Evolutionary conservation across 2,329 filamentous ascomycete genomes (phyloP).

Genomic region (Dactylellina leptospora): DNA sequence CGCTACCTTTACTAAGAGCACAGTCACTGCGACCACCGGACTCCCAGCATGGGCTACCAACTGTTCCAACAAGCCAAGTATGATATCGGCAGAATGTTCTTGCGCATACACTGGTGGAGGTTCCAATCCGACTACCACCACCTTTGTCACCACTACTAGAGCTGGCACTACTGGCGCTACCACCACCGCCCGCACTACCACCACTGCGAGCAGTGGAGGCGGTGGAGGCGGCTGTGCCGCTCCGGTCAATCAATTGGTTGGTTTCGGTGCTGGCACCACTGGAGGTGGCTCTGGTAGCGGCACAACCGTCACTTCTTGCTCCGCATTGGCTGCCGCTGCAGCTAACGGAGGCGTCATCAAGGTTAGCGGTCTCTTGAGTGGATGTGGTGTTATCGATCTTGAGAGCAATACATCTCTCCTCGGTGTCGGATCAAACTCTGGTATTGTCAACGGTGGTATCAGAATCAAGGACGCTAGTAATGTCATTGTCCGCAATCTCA

Average conservation of each 20-base stretch:
- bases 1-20: slow-evolving; percentile 58
- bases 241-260: slow-evolving; percentile 57
- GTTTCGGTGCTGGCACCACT: slow-evolving; percentile 61
- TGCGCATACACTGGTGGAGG: slow-evolving; percentile 33
- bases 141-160: slow-evolving; percentile 21
- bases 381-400: slow-evolving; percentile 63
- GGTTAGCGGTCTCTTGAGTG: slow-evolving; percentile 63
- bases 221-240: slow-evolving; percentile 34
- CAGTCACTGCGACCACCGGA: slow-evolving; percentile 45
- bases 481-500: slow-evolving; percentile 69
- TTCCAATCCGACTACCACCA: slow-evolving; percentile 28
- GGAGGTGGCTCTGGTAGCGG: slow-evolving; percentile 63
- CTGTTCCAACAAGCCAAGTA: slow-evolving; percentile 45
- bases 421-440: slow-evolving; percentile 63
- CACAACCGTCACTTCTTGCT: slow-evolving; percentile 63
- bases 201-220: slow-evolving; percentile 15
- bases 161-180: slow-evolving; percentile 2
- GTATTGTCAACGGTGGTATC: slow-evolving; percentile 63
- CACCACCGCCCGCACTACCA: neutral
- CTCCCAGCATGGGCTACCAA: slow-evolving; percentile 64
- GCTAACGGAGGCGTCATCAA: slow-evolving; percentile 62
- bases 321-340: slow-evolving; percentile 61
- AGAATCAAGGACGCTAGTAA: slow-evolving; percentile 65
- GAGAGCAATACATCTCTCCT: slow-evolving; percentile 66
- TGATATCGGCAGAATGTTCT: slow-evolving; percentile 46